Conservation (phyloP, 768 basidiomycete species). For the Mycena filopes region DNA sequence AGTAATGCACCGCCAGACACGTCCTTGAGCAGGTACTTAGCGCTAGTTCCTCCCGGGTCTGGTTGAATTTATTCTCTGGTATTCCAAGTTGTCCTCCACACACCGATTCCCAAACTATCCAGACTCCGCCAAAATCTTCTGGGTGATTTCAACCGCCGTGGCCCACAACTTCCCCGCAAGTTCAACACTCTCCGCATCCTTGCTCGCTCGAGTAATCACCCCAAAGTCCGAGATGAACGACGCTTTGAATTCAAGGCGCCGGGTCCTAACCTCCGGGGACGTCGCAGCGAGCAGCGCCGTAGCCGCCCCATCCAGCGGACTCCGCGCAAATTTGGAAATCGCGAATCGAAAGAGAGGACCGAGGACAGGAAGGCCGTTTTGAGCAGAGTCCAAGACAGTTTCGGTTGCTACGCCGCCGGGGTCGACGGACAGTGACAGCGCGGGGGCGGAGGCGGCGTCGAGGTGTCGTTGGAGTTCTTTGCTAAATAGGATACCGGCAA, state of each 20-base stretch:
- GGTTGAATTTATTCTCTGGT: too few relatives aligned
- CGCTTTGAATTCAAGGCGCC: not conserved
- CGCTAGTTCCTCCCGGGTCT: too few relatives aligned
- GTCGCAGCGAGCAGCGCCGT: not conserved
- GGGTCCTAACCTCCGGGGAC: not conserved
- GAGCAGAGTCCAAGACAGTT: not conserved
- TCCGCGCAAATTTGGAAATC: not conserved
- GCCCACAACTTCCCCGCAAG: not conserved
- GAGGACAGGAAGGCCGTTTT: not conserved
- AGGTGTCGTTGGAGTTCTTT: conserved; percentile 60
- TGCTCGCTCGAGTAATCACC: not conserved
- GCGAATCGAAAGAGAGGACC: not conserved
- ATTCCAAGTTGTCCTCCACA: too few relatives aligned
- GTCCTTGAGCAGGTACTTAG: too few relatives aligned
- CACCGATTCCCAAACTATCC: too few relatives aligned
- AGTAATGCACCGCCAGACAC: too few relatives aligned
- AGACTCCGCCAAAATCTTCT: not conserved
- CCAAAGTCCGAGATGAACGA: not conserved
- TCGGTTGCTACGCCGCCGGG: conserved; percentile 11
- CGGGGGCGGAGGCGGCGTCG: conserved; percentile 37
- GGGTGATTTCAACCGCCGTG: too few relatives aligned
- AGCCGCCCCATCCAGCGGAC: conserved; percentile 7
- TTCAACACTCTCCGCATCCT: not conserved
- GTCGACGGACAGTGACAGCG: not conserved
- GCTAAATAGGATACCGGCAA: conserved; percentile 56